Evolutionary conservation across 2,329 filamentous ascomycete genomes (phyloP).

Genomic region (Ampelomyces quisqualis): DNA sequence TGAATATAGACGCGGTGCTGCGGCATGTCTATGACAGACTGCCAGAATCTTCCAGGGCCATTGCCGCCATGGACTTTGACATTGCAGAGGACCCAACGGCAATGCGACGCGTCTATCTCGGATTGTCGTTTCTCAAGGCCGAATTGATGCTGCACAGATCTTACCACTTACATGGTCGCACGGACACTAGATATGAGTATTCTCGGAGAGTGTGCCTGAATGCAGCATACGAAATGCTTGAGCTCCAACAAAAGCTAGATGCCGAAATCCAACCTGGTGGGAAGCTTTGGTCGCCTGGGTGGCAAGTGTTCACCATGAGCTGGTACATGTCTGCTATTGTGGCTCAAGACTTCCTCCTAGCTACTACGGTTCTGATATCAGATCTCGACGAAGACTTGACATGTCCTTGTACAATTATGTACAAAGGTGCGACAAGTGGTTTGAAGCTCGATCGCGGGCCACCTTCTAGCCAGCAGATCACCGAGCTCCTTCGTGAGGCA

Average conservation of each 20-base stretch:
- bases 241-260: slow-evolving; percentile 49
- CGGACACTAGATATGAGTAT: slow-evolving; percentile 41
- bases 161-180: slow-evolving; percentile 40
- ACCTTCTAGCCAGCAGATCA: slow-evolving; percentile 28
- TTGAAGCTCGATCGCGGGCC: slow-evolving; percentile 21
- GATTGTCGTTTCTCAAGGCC: slow-evolving; percentile 36
- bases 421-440: slow-evolving; percentile 4
- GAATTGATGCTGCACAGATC: slow-evolving; percentile 42
- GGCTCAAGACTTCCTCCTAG: slow-evolving; percentile 52
- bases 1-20: slow-evolving; percentile 29
- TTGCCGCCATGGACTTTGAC: slow-evolving; percentile 16
- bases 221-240: slow-evolving; percentile 48
- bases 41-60: slow-evolving; percentile 20
- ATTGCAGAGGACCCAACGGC: slow-evolving; percentile 10
- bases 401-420: slow-evolving; percentile 12
- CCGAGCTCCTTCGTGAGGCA: slow-evolving; percentile 22
- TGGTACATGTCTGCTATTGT: slow-evolving; percentile 50
- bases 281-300: slow-evolving; percentile 23
- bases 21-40: slow-evolving; percentile 23
- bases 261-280: slow-evolving; percentile 46
- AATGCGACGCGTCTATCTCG: slow-evolving; percentile 35
- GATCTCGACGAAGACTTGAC: slow-evolving; percentile 42
- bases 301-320: slow-evolving; percentile 44
- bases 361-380: slow-evolving; percentile 51
- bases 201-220: slow-evolving; percentile 50